These are phyloP conservation scores for Colletotrichum spaethianum DNA, from an alignment of 2,329 filamentous ascomycete species.

Conservation along the genomic window DNA sequence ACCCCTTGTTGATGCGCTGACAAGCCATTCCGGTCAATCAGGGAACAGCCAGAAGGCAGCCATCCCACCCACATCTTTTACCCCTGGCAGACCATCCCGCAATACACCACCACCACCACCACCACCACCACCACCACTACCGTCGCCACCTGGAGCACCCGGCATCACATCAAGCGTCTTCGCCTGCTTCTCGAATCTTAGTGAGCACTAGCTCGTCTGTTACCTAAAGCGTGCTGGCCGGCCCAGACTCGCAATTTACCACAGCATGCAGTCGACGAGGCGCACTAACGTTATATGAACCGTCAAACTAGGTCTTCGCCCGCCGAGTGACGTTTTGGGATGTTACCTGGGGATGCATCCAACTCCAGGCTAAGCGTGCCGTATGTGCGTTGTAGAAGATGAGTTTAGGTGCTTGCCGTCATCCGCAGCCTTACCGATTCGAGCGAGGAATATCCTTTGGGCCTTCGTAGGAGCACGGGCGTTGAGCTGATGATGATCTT, in stretches of 20 bases:
- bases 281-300: not conserved
- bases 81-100: conserved; percentile 19
- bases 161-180: not conserved
- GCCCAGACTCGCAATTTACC: not conserved
- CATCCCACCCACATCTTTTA: conserved; percentile 21
- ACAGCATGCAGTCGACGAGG: too few species aligned
- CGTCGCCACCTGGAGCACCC: too few species aligned
- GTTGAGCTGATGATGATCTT: not conserved
- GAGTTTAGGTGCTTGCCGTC: not conserved
- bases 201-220: not conserved
- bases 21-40: conserved; percentile 28
- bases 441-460: not conserved
- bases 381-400: not conserved
- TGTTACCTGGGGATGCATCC: not conserved
- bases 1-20: conserved; percentile 19
- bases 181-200: not conserved
- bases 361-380: not conserved
- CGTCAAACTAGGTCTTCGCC: not conserved
- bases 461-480: not conserved
- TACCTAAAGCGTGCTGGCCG: not conserved
- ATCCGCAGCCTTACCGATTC: not conserved
- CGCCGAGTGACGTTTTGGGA: not conserved
- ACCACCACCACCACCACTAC: too few species aligned
- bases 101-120: conserved; percentile 17
- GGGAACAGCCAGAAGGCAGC: conserved; percentile 1